Base-by-base conservation (phyloP, 1,284 basidiomycete genomes). In the Neolentinus lepideus region DNA sequence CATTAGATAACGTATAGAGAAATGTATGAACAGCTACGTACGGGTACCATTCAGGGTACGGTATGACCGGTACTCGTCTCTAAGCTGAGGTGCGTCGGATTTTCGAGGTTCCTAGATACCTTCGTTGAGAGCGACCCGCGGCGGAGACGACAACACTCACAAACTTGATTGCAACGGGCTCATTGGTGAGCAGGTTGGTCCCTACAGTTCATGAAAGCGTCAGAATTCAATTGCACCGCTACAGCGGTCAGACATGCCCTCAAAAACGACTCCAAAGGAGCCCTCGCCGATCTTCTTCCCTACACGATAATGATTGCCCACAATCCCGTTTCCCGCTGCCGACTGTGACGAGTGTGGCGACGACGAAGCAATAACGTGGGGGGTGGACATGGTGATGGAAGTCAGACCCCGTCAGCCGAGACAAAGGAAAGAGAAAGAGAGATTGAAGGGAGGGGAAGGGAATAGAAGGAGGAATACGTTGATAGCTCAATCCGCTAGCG, bases 31-130 rank as follows among this genome's bases (percentile, higher is more conserved):
- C 10, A 51, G 21, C 31, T 31, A 86, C 92, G 58, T 72, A 97
- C 94, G 83, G 61, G 92, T 94, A 63, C 94, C 93, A 60, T 88
- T 89, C 63, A 99, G 76, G 57, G 95, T 98, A 74, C 95, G 89
- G 77, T 99, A 99, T 45, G 93, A 95, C 58, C 96, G 82, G 75
- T 95, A 99, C 72, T 99, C 96, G 71, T 99, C 97, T 61, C 97
- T 80, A 54, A 99, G 78, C 74, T 99, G 96, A 19, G 96, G 96
- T 25, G 96, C 96, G 71, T 99, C 96, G 55, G 94, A 94, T 78
- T 98, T 99, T 65, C 96, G 85, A 48, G 96, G 96, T 83, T 99
- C 94, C 94, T 96, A 67, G 26, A 57, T 48, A 61, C 58, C 48
- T 59, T 55, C 22, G 59, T 56, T 31, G 52, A 59, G 19, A 54